Base-by-base conservation (phyloP, 2,329 filamentous ascomycete genomes). In the Tympanopsis confertula region DNA sequence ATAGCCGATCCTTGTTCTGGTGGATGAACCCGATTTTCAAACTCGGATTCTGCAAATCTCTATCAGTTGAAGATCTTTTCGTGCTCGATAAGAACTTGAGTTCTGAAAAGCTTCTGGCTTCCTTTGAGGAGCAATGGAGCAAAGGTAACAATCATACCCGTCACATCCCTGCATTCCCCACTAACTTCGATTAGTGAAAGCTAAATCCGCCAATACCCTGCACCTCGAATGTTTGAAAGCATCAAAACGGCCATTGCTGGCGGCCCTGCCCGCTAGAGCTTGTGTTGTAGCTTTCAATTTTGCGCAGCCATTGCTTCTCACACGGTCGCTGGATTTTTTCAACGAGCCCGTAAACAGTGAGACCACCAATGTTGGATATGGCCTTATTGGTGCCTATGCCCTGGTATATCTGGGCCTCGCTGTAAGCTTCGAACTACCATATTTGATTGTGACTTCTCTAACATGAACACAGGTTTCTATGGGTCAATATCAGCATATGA, bases 271-370 rank as follows among this genome's bases (percentile, higher is more conserved):
- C 4, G 59, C 63, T 3, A 54, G 64, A 0, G 44, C 66, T 2
- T 49, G 53, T 7, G 54, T 54, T 18, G 55, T 53, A 1, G 63
- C 50, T 3, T 65, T 69, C 44, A 58, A 47, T 4, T 65, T 66
- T 38, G 54, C 59, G 4, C 65, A 69, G 26, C 64, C 66, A 0
- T 61, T 68, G 18, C 57, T 69, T 18, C 58, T 68, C 43, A 50
- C 54, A 19, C 47, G 53, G 2, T 45, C 56, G 1, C 50, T 63
- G 18, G 36, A 41, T 4, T 54, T 54, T n/a, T 51, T 59, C 2
- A 45, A 50, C 13, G 46, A 44, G 22, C 46, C 55, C 0, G 43
- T 47, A 15, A 44, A 38, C 5, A 39, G 53, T 36, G 43, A 46
- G 20, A 50, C 45, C 2, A 44, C 41, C 0, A 52, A 56, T 17